phyloP scores from a whole-genome alignment of 371 early-diverging fungal species.

The Mucor circinelloides region DNA sequence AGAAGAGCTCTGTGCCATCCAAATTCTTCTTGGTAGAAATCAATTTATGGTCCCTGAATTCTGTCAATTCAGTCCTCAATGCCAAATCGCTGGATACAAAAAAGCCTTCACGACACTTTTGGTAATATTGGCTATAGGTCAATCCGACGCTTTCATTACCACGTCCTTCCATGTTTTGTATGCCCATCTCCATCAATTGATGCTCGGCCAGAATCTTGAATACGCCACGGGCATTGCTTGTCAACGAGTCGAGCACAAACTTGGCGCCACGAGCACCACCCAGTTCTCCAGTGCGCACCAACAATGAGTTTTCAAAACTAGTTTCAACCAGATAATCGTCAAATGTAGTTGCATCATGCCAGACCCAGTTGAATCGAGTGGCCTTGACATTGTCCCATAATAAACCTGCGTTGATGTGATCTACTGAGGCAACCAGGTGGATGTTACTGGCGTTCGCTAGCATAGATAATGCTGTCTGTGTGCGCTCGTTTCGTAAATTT shows the following conservation, averaged over 20 bases:
- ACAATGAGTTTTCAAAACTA: constrained; percentile 75
- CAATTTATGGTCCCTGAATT: constrained; percentile 91
- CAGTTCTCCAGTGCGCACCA: constrained; percentile 59
- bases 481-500: constrained; percentile 72
- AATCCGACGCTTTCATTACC: constrained; percentile 56
- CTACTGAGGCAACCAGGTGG: constrained; percentile 83
- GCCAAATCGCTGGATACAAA: constrained; percentile 79
- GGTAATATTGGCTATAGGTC: constrained; percentile 65
- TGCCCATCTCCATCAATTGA: constrained; percentile 67
- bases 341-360: constrained; percentile 92
- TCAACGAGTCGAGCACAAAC: constrained; percentile 83
- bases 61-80: constrained; percentile 85
- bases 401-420: constrained; percentile 88
- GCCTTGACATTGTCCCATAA: constrained; percentile 83
- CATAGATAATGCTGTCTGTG: constrained; percentile 66
- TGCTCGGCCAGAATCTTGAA: constrained; percentile 76
- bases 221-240: constrained; percentile 79
- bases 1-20: constrained; percentile 82
- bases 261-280: constrained; percentile 73
- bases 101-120: constrained; percentile 79
- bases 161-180: constrained; percentile 37
- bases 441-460: constrained; percentile 72
- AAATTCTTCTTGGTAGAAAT: constrained; percentile 66
- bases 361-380: constrained; percentile 78
- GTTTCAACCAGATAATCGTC: constrained; percentile 81